Percentiles rank a stretch among this genome's conserved stretches.
phyloP scores from a whole-genome alignment of 257 asterid genomes.

The Ophiorrhiza pumila region DNA sequence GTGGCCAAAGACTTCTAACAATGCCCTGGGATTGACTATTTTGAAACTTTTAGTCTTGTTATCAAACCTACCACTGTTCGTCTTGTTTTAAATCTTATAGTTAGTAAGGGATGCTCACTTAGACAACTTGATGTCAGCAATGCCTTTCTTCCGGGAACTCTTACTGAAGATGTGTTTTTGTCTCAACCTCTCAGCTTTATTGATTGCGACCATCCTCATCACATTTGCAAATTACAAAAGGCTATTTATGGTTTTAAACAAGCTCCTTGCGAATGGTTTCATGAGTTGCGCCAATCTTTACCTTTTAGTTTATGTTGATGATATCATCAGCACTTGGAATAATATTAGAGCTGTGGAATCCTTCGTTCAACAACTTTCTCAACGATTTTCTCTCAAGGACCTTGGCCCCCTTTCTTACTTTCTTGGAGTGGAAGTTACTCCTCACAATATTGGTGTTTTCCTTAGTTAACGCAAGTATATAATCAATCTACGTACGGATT shows the following conservation, averaged over 20 bases:
- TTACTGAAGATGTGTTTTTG: too few relatives aligned
- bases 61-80: too few relatives aligned
- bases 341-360: too few relatives aligned
- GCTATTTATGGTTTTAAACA: conserved; percentile 8
- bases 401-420: background rate
- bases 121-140: background rate
- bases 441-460: background rate
- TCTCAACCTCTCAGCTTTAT: background rate
- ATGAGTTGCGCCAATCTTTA: background rate
- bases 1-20: too few relatives aligned
- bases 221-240: background rate
- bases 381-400: too few relatives aligned
- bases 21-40: too few relatives aligned
- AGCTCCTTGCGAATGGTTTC: conserved; percentile 5
- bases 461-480: too few relatives aligned
- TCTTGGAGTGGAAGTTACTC: background rate
- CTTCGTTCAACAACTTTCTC: too few relatives aligned
- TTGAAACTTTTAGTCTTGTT: too few relatives aligned
- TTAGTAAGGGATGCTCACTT: background rate
- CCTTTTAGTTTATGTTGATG: conserved; percentile 1
- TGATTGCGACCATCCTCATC: background rate
- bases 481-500: too few relatives aligned
- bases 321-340: too few relatives aligned
- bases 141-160: too few relatives aligned
- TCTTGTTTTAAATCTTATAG: background rate